Base-by-base conservation (phyloP, 148 eudicot species). In the Vaccinium corymbosum region DNA sequence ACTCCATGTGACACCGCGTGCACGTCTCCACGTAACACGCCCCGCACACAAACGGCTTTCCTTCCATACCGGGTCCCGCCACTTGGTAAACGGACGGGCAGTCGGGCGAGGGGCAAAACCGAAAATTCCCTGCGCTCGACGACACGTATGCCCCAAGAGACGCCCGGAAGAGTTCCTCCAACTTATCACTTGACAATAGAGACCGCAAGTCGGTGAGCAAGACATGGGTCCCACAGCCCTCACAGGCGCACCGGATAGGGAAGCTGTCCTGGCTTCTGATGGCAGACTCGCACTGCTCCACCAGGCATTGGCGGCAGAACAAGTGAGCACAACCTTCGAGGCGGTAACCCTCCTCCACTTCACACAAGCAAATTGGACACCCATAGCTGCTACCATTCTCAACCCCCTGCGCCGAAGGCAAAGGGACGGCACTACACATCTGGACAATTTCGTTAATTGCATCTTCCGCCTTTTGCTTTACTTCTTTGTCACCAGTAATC, bases 51-150 rank as follows among this genome's bases (percentile, higher is more conserved):
- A 95, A 97, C 51, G 92, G 92, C 68, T 85, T 86, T 3, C 89
- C 92, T 0, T 81, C 66, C 10, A 75, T 70, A n/a, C 25, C 89
- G 1, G 89, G 70, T 35, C 75, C 88, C 0, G 89, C 88, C 25
- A 93, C 96, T 80, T 73, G 81, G 64, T 97, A 97, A 42, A 97
- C 91, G 0, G 95, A 92, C 17, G 98, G 98, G 81, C 99, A 97
- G 84, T 97, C 99, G 0, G 99, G 98, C 6, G 99, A 97, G 15
- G 99, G 99, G 86, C 99, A 97, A 85, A 91, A 97, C 83, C 93
- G 55, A 88, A 88, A 95, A 15, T 46, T 48, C 3, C 98, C 95
- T 17, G 89, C 84, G 50, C 94, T 97, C 9, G 87, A 88, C 7
- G 93, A 86, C 84, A 95, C 98, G 56, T 89, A 95, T n/a, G 93